These are phyloP conservation scores for Monilinia laxa DNA, from an alignment of 2,329 filamentous ascomycete genomes.

Conservation along the genomic window DNA sequence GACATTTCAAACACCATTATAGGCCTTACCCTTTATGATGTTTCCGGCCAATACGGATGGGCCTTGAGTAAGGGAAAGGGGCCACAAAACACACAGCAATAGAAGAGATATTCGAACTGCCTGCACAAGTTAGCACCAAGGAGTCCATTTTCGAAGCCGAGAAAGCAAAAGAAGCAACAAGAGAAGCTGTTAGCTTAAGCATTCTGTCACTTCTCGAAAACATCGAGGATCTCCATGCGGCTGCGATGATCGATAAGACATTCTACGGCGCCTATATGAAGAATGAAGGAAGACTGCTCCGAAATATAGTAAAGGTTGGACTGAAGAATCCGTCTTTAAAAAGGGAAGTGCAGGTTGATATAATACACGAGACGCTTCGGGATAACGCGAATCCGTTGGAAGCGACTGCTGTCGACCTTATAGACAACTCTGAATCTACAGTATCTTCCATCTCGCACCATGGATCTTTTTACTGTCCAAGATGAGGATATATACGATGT, in stretches of 20 bases:
- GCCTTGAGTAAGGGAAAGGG: slow-evolving; percentile 45
- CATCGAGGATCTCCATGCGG: slow-evolving; percentile 46
- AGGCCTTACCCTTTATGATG: slow-evolving; percentile 51
- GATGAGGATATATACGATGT: slow-evolving; percentile 28
- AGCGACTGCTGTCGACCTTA: slow-evolving; percentile 13
- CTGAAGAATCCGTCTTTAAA: slow-evolving; percentile 25
- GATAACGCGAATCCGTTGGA: slow-evolving; percentile 4
- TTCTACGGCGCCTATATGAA: slow-evolving; percentile 50
- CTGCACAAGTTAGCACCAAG: slow-evolving; percentile 18
- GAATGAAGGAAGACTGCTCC: slow-evolving; percentile 45
- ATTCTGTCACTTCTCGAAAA: slow-evolving; percentile 46
- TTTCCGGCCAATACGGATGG: slow-evolving; percentile 52
- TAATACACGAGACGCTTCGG: too few relatives aligned
- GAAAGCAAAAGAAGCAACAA: slow-evolving; percentile 22
- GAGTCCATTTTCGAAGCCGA: slow-evolving; percentile 26
- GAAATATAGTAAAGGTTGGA: slow-evolving; percentile 36
- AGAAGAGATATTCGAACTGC: slow-evolving; percentile 23
- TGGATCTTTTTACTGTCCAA: not conserved
- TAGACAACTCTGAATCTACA: slow-evolving; percentile 28
- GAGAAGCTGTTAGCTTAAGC: slow-evolving; percentile 41
- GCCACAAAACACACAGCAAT: slow-evolving; percentile 5
- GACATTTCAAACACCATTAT: slow-evolving; percentile 53
- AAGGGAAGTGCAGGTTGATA: slow-evolving; percentile 17
- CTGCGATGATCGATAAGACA: slow-evolving; percentile 45
- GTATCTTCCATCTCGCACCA: not conserved